Base-by-base conservation (phyloP, 108 stramenopile species). In the Fragilariopsis cylindrus region DNA sequence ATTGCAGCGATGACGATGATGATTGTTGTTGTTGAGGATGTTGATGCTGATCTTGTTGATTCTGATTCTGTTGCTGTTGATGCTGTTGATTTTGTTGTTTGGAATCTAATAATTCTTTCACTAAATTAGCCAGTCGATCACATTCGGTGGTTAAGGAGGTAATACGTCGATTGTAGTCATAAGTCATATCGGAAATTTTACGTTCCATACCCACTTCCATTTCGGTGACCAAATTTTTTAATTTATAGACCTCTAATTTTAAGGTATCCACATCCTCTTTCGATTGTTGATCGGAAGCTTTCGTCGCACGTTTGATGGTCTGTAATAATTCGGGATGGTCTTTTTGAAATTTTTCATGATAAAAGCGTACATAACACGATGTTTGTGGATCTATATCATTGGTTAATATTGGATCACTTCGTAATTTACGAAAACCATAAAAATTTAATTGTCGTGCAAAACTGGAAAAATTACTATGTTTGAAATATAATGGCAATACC, bases 401-500 rank as follows among this genome's bases (percentile, higher is more conserved):
- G 1, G 85, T 88, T 12, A 88, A 68, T 58, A 91, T 91, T 13
- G 88, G 87, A 39, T 91, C 88, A 0, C 80, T 76, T 19, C 88
- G 80, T 57, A 91, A 80, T 67, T 91, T 91, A 60, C 90, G 75
- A 65, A 91, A 91, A 9, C 72, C 82, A 47, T 90, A 90, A 58
- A 90, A 88, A 69, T 92, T 92, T 4, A 92, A 76, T 62, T 92
- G 88, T 39, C 91, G 70, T 9, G 91, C 87, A 80, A 92, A 92
- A 39, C 84, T 85, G 0, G 87, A 85, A 77, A 92, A 92, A 60
- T 92, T 92, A 68, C 80, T 78, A 69, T 92, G 91, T 60, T 89
- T 89, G 76, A 92, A 92, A 67, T 89, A 92, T 41, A 84, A 72
- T 13, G 91, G 91, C 1, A 92, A 74, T 3, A 92, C 84, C 4